Conservation (phyloP, 2,329 filamentous ascomycete genomes). For the Colletotrichum sansevieriae region DNA sequence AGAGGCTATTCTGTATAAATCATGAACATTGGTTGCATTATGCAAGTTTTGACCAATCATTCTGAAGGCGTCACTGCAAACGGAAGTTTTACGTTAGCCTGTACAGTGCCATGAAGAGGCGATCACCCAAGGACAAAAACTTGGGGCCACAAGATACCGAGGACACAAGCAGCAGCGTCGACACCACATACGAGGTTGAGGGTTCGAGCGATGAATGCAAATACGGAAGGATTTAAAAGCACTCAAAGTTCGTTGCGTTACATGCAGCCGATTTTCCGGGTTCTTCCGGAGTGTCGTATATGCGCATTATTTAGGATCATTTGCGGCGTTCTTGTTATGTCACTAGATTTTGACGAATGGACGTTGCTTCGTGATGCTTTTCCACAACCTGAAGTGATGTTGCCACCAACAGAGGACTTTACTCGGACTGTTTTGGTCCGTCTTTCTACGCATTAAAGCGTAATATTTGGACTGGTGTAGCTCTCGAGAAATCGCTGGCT, state of each 20-base stretch:
- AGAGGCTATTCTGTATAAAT: constrained; percentile 15
- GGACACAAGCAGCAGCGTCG: background rate
- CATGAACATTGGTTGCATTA: constrained; percentile 5
- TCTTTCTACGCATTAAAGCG: background rate
- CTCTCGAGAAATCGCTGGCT: background rate
- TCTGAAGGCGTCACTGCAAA: background rate
- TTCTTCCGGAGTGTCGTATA: too few relatives aligned
- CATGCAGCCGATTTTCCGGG: background rate
- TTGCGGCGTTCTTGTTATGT: too few relatives aligned
- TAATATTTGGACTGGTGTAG: too few relatives aligned
- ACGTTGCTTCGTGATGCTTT: too few relatives aligned
- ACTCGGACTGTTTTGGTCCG: background rate
- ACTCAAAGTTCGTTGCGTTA: background rate
- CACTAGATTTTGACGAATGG: too few relatives aligned
- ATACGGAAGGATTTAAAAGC: background rate
- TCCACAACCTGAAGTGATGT: too few relatives aligned
- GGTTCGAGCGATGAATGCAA: background rate
- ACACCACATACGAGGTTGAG: background rate
- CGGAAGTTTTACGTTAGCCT: background rate
- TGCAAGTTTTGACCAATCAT: background rate
- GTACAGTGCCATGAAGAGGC: background rate
- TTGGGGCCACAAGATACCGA: too few relatives aligned
- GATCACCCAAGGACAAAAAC: background rate
- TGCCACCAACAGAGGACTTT: too few relatives aligned
- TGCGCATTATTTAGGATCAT: too few relatives aligned